These are phyloP conservation scores for Entomortierella beljakovae DNA, from an alignment of 192 early-diverging fungal genomes.

Conservation along the genomic window DNA sequence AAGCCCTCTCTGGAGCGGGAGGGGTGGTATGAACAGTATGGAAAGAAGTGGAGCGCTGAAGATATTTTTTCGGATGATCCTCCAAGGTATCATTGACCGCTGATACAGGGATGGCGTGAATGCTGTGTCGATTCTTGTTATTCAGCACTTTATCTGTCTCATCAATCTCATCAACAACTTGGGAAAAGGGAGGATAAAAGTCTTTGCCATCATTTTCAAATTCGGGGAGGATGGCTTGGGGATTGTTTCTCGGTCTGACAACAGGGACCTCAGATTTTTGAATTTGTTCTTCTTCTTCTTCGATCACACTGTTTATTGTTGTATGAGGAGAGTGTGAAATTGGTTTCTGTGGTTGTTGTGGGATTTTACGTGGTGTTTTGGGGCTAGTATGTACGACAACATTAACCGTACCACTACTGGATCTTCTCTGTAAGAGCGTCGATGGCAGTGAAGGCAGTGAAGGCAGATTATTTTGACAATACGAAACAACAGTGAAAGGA, in stretches of 20 bases:
- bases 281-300: background rate
- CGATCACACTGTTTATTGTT: background rate
- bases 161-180: background rate
- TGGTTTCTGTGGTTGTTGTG: slow-evolving; percentile 1
- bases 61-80: background rate
- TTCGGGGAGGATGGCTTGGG: slow-evolving; percentile 42
- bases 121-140: slow-evolving; percentile 11
- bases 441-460: slow-evolving; percentile 18
- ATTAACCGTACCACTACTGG: slow-evolving; percentile 9
- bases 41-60: slow-evolving; percentile 19
- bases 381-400: slow-evolving; percentile 25
- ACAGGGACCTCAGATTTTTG: background rate
- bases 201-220: slow-evolving; percentile 3
- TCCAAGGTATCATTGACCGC: background rate
- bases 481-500: slow-evolving; percentile 39
- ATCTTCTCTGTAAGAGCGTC: slow-evolving; percentile 21
- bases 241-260: slow-evolving; percentile 33
- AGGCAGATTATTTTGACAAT: slow-evolving; percentile 15
- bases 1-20: slow-evolving; percentile 5
- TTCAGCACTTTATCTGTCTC: background rate
- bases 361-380: background rate
- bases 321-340: slow-evolving; percentile 13
- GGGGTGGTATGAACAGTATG: background rate
- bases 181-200: background rate
- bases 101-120: slow-evolving; percentile 12